phyloP scores from a whole-genome alignment of 768 basidiomycete genomes.

The Panellus pusillus region DNA sequence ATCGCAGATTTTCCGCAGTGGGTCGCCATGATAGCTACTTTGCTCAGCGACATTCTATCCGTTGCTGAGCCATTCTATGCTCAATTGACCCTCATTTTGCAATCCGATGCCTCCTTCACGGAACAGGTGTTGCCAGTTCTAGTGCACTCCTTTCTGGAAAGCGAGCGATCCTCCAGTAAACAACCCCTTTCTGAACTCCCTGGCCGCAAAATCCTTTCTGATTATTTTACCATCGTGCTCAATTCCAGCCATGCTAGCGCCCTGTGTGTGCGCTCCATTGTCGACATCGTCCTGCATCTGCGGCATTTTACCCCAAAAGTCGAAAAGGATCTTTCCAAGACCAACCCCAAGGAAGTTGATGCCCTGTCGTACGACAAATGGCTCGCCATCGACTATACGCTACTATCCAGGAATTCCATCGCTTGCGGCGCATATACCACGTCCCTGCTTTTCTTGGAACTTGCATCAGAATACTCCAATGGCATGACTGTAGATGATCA shows the following conservation, averaged over 20 bases:
- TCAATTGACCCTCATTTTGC: slow-evolving; percentile 61
- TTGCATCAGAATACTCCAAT: slow-evolving; percentile 55
- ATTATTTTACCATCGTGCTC: slow-evolving; percentile 61
- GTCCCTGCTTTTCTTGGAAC: slow-evolving; percentile 84
- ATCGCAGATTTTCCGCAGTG: slow-evolving; percentile 57
- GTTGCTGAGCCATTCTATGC: slow-evolving; percentile 61
- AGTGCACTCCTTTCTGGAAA: slow-evolving; percentile 64
- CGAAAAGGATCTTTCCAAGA: slow-evolving; percentile 26
- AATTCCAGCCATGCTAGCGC: slow-evolving; percentile 35
- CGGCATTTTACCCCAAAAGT: slow-evolving; percentile 57
- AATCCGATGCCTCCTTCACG: slow-evolving; percentile 56
- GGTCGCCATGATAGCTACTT: slow-evolving; percentile 57
- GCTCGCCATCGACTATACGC: slow-evolving; percentile 73
- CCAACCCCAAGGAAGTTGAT: slow-evolving; percentile 32
- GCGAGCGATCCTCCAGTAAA: slow-evolving; percentile 22
- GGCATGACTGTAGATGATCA: slow-evolving; percentile 28
- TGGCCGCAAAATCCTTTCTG: slow-evolving; percentile 40
- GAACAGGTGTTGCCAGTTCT: slow-evolving; percentile 71
- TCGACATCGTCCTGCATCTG: slow-evolving; percentile 78
- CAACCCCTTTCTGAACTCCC: slow-evolving; percentile 24
- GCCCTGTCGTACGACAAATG: slow-evolving; percentile 68
- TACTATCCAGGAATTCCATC: slow-evolving; percentile 74
- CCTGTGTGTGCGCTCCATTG: slow-evolving; percentile 56
- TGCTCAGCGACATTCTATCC: slow-evolving; percentile 62
- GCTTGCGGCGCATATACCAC: slow-evolving; percentile 85